Evolutionary conservation across 2,329 filamentous ascomycete genomes (phyloP), one percentile per base, ranked within the genome.

Genomic region (Trichoderma aggressivum): DNA sequence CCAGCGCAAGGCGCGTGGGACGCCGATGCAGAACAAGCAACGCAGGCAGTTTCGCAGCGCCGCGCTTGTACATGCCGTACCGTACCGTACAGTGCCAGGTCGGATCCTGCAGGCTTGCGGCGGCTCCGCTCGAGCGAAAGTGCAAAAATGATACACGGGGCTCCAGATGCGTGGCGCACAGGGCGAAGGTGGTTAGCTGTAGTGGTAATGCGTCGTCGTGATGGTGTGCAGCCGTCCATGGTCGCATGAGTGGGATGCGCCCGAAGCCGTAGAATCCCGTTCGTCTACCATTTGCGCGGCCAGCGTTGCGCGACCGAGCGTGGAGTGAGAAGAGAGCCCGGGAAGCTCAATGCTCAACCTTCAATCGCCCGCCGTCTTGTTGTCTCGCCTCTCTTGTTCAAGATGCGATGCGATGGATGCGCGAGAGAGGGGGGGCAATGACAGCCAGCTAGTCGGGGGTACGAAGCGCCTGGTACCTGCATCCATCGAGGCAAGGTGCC

Each of bases 161-260:
- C 68, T 63, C 67, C 34, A 63, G 67, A 70, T 32, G 56, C 47
- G 67, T 71, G 55, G 62, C 68, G 59, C 36, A 59, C 55, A 71
- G 63, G 62, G 63, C 62, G 62, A 71, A 60, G 70, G 63, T 30
- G 70, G 64, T 67, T 67, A 67, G 64, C 64, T 67, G 64, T 67
- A 59, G 64, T 67, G 64, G 53, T 67, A 34, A 30, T 67, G 64
- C 64, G 53, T 67, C 68, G 34, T 28, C 47, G 63, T 34, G 47
- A 71, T 66, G 70, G 70, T 71, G 65, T 68, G 65, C 65, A 68
- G 65, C 34, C 36, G 26, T 58, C 50, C 32, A 58, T 34, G 64
- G 65, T 50, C 65, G 65, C 65, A 68, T 68, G 65, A 68, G 65
- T 61, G 65, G 65, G 55, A 68, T 68, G 65, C 55, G 65, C 56